Evolutionary conservation across 129 eudicot genomes (phyloP).

Genomic region (Escallonia herrerae): DNA sequence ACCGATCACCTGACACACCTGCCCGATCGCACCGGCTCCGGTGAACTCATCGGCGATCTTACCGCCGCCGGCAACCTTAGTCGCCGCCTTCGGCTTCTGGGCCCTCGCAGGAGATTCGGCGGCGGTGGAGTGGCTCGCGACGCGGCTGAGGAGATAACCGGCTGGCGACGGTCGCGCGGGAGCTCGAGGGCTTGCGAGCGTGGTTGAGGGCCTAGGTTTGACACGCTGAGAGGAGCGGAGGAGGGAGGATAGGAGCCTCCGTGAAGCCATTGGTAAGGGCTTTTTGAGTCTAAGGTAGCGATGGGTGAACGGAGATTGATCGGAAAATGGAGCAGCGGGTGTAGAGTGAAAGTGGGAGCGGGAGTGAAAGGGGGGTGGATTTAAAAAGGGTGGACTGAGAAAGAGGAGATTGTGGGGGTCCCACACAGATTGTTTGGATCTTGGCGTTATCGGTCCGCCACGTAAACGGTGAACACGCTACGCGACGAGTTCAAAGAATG

Average conservation of each 20-base stretch:
- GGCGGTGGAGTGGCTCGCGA: constrained; percentile 20
- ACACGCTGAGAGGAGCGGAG: constrained; percentile 17
- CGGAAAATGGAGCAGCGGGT: background rate
- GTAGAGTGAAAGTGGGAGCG: constrained; percentile 11
- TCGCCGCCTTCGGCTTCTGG: constrained; percentile 14
- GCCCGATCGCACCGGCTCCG: constrained; percentile 77
- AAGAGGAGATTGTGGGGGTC: constrained; percentile 11
- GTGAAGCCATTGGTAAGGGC: constrained; percentile 31
- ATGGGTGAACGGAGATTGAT: background rate
- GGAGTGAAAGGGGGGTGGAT: constrained; percentile 11
- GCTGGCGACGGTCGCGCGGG: constrained; percentile 11
- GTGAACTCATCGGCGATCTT: constrained; percentile 66
- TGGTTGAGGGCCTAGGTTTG: constrained; percentile 12
- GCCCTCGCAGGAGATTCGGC: background rate
- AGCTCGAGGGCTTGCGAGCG: constrained; percentile 5
- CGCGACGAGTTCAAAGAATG: constrained; percentile 24
- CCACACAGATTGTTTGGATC: constrained; percentile 15
- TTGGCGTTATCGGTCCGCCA: background rate
- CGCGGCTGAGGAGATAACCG: constrained; percentile 22
- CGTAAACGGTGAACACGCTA: constrained; percentile 7
- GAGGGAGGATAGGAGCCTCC: constrained; percentile 39
- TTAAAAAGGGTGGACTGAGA: constrained; percentile 9
- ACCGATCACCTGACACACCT: constrained; percentile 90
- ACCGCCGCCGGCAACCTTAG: constrained; percentile 21
- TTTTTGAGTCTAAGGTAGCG: no score